These are phyloP conservation scores for Aspergillus phoenicis DNA, from an alignment of 2,329 filamentous ascomycete species.

Conservation along the genomic window DNA sequence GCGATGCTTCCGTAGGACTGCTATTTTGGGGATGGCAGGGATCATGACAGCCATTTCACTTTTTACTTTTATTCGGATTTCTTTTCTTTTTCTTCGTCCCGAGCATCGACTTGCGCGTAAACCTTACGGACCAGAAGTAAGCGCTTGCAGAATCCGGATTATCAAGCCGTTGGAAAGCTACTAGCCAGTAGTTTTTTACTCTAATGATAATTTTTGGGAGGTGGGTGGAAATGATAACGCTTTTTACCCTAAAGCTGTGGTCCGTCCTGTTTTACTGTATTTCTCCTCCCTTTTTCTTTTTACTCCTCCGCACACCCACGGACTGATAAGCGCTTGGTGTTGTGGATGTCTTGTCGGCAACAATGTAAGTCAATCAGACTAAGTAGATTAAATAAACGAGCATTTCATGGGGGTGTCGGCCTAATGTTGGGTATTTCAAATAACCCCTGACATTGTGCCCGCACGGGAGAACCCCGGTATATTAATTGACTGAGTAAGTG, in stretches of 20 bases:
- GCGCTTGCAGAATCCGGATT: background rate
- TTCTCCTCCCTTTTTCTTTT: background rate
- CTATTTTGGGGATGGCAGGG: conserved; percentile 7
- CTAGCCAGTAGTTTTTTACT: background rate
- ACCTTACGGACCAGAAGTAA: background rate
- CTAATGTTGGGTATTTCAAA: background rate
- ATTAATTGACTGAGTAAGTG: background rate
- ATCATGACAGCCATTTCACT: background rate
- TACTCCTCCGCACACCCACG: background rate
- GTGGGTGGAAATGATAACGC: background rate
- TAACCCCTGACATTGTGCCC: background rate
- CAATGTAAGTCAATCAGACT: background rate
- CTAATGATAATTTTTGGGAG: background rate
- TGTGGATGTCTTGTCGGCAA: background rate
- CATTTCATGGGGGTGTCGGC: background rate
- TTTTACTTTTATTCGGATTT: too few species aligned
- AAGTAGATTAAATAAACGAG: background rate
- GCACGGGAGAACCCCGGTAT: background rate
- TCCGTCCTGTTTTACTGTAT: background rate
- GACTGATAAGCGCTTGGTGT: background rate
- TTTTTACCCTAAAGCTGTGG: background rate
- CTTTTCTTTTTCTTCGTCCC: too few species aligned
- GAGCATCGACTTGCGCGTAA: background rate
- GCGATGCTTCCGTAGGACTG: background rate
- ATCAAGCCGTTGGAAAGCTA: background rate